A percentile compares a stretch with the other conserved stretches of the same genome.
Evolutionary conservation across 208 protist genomes (phyloP).

Genomic region (Leishmania braziliensis): DNA sequence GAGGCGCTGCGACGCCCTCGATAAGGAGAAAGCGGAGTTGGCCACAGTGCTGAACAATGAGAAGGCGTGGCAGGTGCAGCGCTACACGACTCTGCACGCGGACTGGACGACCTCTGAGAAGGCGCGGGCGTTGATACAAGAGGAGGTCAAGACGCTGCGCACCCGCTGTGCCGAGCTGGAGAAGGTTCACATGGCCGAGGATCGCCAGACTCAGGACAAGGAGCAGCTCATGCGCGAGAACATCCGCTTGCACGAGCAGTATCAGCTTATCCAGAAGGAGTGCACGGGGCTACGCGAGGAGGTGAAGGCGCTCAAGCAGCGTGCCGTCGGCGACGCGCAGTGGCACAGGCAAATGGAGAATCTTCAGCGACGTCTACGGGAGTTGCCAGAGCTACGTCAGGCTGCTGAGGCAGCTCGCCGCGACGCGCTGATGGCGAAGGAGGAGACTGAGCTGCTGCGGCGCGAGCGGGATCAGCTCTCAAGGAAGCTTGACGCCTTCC

Average conservation of each 20-base stretch:
- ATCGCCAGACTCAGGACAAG: conserved; percentile 49
- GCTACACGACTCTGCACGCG: conserved; percentile 35
- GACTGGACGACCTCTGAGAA: conserved; percentile 55
- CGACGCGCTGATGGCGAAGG: conserved; percentile 52
- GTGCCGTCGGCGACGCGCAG: conserved; percentile 32
- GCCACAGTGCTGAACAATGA: conserved; percentile 32
- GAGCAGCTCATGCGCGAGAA: conserved; percentile 74
- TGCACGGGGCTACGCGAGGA: conserved; percentile 48
- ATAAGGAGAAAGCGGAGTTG: conserved; percentile 38
- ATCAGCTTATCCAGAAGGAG: conserved; percentile 59
- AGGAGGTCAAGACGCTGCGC: conserved; percentile 55
- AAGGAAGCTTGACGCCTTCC: conserved; percentile 60
- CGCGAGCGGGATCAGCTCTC: conserved; percentile 73
- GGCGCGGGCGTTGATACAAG: conserved; percentile 48
- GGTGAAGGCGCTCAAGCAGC: conserved; percentile 35
- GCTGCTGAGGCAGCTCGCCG: conserved; percentile 62
- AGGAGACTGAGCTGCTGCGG: conserved; percentile 66
- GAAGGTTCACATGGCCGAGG: conserved; percentile 28
- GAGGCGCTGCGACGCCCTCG: conserved; percentile 27
- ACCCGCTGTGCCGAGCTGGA: conserved; percentile 48
- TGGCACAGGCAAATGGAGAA: conserved; percentile 64
- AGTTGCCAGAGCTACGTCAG: conserved; percentile 65
- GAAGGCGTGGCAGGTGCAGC: conserved; percentile 30
- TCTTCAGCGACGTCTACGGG: conserved; percentile 58
- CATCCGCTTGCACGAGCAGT: conserved; percentile 64